A percentile compares a stretch with the other conserved stretches of the same genome.
Conservation (phyloP, 257 asterid genomes). For the Primulina huaijiensis region DNA sequence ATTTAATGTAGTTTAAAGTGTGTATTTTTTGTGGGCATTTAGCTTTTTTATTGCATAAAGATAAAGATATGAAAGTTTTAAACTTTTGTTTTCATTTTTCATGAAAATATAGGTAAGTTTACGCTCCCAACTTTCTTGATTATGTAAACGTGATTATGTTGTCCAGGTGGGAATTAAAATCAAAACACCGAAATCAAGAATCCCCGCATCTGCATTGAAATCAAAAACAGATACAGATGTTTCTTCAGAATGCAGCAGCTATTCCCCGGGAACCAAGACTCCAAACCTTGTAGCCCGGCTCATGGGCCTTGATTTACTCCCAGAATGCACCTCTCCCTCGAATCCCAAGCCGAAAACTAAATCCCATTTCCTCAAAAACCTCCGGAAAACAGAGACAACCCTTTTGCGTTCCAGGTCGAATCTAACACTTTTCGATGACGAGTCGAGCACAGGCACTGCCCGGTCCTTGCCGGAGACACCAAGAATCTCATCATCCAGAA, state of each 20-base stretch:
- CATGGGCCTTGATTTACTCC: conserved; percentile 88
- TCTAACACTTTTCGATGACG: conserved; percentile 35
- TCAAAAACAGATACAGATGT: conserved; percentile 37
- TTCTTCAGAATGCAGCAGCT: conserved; percentile 40
- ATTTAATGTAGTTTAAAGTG: not conserved
- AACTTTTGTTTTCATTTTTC: not conserved
- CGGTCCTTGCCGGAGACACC: conserved; percentile 81
- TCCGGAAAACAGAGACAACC: conserved; percentile 11
- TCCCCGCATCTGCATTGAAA: conserved; percentile 34
- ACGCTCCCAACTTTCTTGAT: not conserved
- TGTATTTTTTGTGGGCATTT: conserved; percentile 11
- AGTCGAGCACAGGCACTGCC: conserved; percentile 41
- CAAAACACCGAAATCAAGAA: conserved; percentile 52
- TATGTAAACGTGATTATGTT: conserved; percentile 6
- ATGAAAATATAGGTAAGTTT: conserved; percentile 18
- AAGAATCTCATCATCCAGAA: conserved; percentile 49
- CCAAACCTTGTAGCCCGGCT: conserved; percentile 91
- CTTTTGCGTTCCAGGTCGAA: conserved; percentile 16
- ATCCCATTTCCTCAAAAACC: conserved; percentile 24
- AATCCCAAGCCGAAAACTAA: conserved; percentile 21
- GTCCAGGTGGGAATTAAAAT: conserved; percentile 65
- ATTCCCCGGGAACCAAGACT: conserved; percentile 60
- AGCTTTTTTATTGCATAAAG: conserved; percentile 36
- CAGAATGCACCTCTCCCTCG: conserved; percentile 50
- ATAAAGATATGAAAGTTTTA: not conserved